A percentile compares a stretch with the other conserved stretches of the same genome.
These are phyloP conservation scores for Heliamphora pulchella DNA, from an alignment of 179 eudicot genomes.

Conservation along the genomic window DNA sequence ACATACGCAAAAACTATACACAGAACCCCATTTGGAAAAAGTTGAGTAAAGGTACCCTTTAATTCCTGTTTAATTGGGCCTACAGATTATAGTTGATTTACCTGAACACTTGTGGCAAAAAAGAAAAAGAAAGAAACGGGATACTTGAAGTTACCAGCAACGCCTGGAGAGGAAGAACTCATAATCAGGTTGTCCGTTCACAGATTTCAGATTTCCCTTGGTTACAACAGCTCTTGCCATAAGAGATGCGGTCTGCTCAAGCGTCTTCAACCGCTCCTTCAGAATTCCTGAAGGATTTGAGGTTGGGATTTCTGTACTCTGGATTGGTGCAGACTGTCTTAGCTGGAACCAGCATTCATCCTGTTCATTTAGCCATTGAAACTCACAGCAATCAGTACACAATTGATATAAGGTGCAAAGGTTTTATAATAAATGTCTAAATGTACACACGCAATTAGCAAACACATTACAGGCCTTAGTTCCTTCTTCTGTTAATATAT, in stretches of 20 bases:
- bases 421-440: neutral
- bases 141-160: conserved; percentile 12
- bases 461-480: too few relatives aligned
- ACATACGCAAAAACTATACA: neutral
- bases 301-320: conserved; percentile 11
- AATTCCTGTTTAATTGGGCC: neutral
- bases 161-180: conserved; percentile 35
- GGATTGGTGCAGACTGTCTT: conserved; percentile 14
- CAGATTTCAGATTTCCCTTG: conserved; percentile 18
- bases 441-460: too few relatives aligned
- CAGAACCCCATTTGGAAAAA: neutral
- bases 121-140: neutral
- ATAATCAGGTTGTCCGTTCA: conserved; percentile 33
- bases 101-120: neutral
- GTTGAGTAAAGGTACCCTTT: neutral
- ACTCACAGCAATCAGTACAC: neutral
- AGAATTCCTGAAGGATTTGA: conserved; percentile 13
- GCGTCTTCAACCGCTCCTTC: conserved; percentile 33
- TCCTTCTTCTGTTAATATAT: too few relatives aligned
- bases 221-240: conserved; percentile 31
- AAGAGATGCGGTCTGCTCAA: conserved; percentile 31
- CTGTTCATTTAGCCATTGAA: conserved; percentile 17
- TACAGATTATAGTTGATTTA: neutral
- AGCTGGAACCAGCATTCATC: conserved; percentile 35
- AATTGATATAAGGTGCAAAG: neutral